phyloP scores from a whole-genome alignment of 495 filamentous ascomycete species.

The Xylaria castorea region DNA sequence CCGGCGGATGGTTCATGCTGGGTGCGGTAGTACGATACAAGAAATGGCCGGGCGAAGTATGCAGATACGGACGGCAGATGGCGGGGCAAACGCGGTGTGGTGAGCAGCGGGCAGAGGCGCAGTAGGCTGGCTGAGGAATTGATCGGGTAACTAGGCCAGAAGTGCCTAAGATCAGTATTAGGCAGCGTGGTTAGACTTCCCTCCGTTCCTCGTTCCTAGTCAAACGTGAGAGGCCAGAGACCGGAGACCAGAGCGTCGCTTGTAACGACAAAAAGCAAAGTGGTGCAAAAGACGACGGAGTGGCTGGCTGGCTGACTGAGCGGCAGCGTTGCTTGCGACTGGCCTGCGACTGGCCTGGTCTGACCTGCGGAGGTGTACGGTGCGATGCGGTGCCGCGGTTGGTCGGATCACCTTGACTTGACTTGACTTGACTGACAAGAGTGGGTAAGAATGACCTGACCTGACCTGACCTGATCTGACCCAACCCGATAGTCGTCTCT shows the following conservation, averaged over 20 bases:
- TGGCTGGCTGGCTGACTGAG: not conserved
- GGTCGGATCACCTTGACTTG: slow-evolving; percentile 2
- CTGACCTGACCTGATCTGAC: not conserved
- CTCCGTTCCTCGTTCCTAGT: not conserved
- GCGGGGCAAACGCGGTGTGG: not conserved
- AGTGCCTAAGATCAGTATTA: not conserved
- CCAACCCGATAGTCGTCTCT: not conserved
- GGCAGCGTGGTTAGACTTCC: not conserved
- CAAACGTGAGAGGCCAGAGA: not conserved
- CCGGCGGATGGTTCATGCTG: slow-evolving; percentile 59
- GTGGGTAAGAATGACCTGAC: not conserved
- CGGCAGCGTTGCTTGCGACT: slow-evolving; percentile 13
- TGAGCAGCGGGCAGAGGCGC: not conserved
- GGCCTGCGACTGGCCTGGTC: slow-evolving; percentile 3
- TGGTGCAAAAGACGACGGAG: not conserved
- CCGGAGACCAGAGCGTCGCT: not conserved
- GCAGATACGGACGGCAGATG: not conserved
- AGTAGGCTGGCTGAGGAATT: not conserved
- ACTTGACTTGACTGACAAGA: not conserved
- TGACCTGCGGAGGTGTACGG: too few relatives aligned
- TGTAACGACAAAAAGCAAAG: not conserved
- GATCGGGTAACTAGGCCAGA: not conserved
- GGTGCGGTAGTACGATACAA: slow-evolving; percentile 24
- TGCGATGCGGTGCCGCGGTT: slow-evolving; percentile 8
- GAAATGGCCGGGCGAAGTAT: slow-evolving; percentile 44